These are phyloP conservation scores for Aspergillus aculeatus DNA, from an alignment of 2,329 filamentous ascomycete species.

Conservation along the genomic window DNA sequence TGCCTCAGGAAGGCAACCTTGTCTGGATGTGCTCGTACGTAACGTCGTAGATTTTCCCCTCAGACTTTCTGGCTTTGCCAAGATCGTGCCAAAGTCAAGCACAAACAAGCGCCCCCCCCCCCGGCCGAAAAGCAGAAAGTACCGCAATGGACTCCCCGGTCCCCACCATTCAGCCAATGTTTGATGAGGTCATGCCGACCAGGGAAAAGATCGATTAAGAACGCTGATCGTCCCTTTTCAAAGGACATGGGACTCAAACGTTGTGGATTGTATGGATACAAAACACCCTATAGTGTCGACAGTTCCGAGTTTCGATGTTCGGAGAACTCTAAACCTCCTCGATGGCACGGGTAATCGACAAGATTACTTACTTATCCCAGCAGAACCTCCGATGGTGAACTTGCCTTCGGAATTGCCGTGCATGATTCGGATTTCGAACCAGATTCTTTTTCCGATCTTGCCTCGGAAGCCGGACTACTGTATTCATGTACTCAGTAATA, in stretches of 20 bases:
- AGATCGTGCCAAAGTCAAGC: conserved; percentile 5
- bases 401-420: background rate
- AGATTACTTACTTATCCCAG: background rate
- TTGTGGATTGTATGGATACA: background rate
- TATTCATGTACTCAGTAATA: too few species aligned
- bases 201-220: background rate
- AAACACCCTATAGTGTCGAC: too few species aligned
- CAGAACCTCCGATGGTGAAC: background rate
- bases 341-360: background rate
- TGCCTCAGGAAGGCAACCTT: background rate
- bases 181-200: conserved; percentile 3
- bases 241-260: background rate
- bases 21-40: background rate
- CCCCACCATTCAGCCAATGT: background rate
- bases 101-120: background rate
- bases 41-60: too few species aligned
- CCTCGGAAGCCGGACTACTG: background rate
- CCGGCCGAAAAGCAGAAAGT: background rate
- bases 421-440: background rate
- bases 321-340: background rate
- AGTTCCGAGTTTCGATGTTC: background rate
- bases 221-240: background rate
- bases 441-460: background rate
- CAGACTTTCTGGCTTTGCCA: background rate
- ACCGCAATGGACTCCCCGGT: background rate